Evolutionary conservation across 345 rosid species (phyloP), one percentile per base, ranked within the genome.

Genomic region (Triadica sebifera): DNA sequence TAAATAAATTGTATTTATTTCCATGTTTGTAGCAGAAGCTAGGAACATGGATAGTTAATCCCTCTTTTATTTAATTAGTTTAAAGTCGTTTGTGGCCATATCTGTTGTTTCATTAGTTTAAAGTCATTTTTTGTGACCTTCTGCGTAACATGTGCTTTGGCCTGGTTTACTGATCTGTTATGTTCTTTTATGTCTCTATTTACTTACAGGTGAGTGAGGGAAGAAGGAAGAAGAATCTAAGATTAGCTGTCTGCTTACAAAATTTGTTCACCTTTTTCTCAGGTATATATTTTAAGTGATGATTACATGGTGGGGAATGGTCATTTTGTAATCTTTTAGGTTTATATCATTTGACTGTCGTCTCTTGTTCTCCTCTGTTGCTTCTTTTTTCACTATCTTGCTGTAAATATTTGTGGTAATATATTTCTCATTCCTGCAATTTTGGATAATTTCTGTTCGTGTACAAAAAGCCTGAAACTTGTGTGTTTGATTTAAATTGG

Each of bases 161-260:
- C 86, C 68, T 82, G 65, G 75, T 75, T 80, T 70, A 66, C 76
- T 72, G 79, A 13, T 72, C 69, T 69, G 6, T 22, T 76, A 9
- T 57, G 1, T 41, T 64, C 12, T 52, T 19, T 4, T 20, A 43
- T 45, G 59, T 47, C 20, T 49, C 55, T 16, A 60, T 75, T 52
- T 65, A 34, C 74, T 15, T 65, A 55, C 80, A 82, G 87, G 74
- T 76, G 73, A 56, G 25, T 29, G 25, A 12, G 70, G 78, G 70
- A 61, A 68, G 61, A 47, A 56, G 70, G 61, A 60, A 70, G 67
- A 73, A 25, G 82, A 63, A 65, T 61, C 63, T 71, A 60, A 69
- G 71, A 43, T 63, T 74, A 78, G 77, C 77, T 75, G 77, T 73
- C 61, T 55, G 58, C 39, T 29, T 66, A 19, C n/a, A 43, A 59